phyloP scores from a whole-genome alignment of 2,329 filamentous ascomycete species.

The Dissoconium aciculare region DNA sequence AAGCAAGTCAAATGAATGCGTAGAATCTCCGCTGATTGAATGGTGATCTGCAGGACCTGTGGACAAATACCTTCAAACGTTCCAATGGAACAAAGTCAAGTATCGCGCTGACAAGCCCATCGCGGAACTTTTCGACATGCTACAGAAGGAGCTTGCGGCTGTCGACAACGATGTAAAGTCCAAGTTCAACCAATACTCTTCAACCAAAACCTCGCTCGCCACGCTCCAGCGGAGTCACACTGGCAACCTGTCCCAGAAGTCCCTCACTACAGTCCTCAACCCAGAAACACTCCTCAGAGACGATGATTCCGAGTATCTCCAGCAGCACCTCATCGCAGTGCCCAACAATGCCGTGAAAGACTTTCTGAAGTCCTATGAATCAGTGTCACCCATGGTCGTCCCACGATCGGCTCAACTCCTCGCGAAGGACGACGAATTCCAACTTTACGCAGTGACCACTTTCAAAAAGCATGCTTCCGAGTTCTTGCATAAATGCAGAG shows the following conservation, averaged over 20 bases:
- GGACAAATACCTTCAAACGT: slow-evolving; percentile 77
- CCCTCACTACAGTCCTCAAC: slow-evolving; percentile 75
- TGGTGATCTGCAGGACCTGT: slow-evolving; percentile 56
- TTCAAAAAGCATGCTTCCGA: slow-evolving; percentile 86
- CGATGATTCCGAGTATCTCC: slow-evolving; percentile 79
- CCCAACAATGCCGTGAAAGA: slow-evolving; percentile 70
- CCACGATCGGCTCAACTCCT: slow-evolving; percentile 71
- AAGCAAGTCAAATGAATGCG: not conserved
- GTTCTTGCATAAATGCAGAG: slow-evolving; percentile 81
- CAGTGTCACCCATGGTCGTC: slow-evolving; percentile 77
- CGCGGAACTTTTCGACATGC: slow-evolving; percentile 66
- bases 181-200: slow-evolving; percentile 90
- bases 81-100: slow-evolving; percentile 95
- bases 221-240: slow-evolving; percentile 76
- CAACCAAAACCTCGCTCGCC: slow-evolving; percentile 70
- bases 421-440: slow-evolving; percentile 77
- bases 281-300: slow-evolving; percentile 59
- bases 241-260: slow-evolving; percentile 88
- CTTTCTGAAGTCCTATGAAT: slow-evolving; percentile 80
- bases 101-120: slow-evolving; percentile 88
- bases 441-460: slow-evolving; percentile 71
- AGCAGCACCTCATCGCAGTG: slow-evolving; percentile 86
- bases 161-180: slow-evolving; percentile 92
- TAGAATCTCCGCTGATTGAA: slow-evolving; percentile 7
- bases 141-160: slow-evolving; percentile 84